Percentiles rank a stretch among this genome's conserved stretches.
These are phyloP conservation scores for Cyberlindnera galapagoensis DNA, from an alignment of 805 yeast genomes.

Conservation along the genomic window DNA sequence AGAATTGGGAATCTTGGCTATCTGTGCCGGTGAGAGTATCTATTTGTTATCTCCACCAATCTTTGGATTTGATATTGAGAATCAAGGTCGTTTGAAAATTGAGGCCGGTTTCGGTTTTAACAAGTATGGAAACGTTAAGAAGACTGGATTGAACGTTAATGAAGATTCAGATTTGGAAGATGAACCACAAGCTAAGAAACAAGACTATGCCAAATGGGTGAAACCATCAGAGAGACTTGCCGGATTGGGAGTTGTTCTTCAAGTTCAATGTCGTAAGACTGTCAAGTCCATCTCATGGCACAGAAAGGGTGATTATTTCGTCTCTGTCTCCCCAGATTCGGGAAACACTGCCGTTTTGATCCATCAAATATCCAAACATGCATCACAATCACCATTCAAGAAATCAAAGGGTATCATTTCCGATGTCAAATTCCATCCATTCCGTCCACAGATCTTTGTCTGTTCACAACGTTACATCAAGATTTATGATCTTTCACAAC, in stretches of 20 bases:
- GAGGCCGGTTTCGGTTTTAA: constrained; percentile 92
- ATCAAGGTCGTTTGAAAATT: constrained; percentile 66
- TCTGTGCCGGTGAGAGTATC: constrained; percentile 74
- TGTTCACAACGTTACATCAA: constrained; percentile 91
- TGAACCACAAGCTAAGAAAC: constrained; percentile 32
- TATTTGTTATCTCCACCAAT: constrained; percentile 84
- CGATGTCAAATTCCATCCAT: constrained; percentile 97
- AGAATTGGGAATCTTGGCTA: constrained; percentile 72
- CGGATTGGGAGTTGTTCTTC: constrained; percentile 63
- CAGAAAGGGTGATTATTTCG: constrained; percentile 93
- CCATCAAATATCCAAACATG: constrained; percentile 91
- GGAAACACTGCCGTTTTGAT: constrained; percentile 84
- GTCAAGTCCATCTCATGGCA: constrained; percentile 91
- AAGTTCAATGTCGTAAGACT: constrained; percentile 59
- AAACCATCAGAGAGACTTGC: constrained; percentile 64
- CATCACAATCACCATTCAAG: constrained; percentile 92
- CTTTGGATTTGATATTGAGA: constrained; percentile 83
- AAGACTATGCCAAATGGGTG: constrained; percentile 72
- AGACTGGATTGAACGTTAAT: constrained; percentile 33
- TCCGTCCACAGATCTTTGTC: constrained; percentile 88
- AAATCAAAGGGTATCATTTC: constrained; percentile 90
- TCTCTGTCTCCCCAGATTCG: constrained; percentile 92
- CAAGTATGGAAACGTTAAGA: constrained; percentile 48
- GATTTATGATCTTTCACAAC: constrained; percentile 85
- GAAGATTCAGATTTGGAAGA: constrained; percentile 36